Conservation (phyloP, 768 basidiomycete species). For the Tephrocybe sp. region DNA sequence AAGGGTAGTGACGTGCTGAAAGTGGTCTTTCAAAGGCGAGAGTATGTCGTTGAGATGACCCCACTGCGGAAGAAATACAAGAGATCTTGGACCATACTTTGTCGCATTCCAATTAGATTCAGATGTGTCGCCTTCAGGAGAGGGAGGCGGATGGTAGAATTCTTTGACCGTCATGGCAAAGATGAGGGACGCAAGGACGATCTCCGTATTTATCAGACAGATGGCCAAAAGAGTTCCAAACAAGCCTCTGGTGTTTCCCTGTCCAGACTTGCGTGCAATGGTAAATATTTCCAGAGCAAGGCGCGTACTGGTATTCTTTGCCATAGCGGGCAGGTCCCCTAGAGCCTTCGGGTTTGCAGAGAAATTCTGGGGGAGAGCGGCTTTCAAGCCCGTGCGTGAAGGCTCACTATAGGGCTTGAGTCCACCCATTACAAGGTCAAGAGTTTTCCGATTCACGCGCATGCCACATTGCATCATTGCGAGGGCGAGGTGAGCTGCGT, state of each 20-base stretch:
- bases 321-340: conserved; percentile 29
- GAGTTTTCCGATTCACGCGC: conserved; percentile 43
- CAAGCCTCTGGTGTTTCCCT: conserved; percentile 55
- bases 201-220: conserved; percentile 75
- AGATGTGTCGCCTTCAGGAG: conserved; percentile 23
- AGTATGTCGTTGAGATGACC: background rate
- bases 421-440: conserved; percentile 40
- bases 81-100: conserved; percentile 12
- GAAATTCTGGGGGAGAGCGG: conserved; percentile 9
- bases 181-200: conserved; percentile 70
- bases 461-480: conserved; percentile 55
- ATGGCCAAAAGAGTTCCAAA: conserved; percentile 59
- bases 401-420: conserved; percentile 19
- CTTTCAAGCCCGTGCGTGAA: conserved; percentile 11
- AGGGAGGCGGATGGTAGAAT: conserved; percentile 36
- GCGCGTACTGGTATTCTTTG: conserved; percentile 37
- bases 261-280: conserved; percentile 51
- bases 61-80: conserved; percentile 2
- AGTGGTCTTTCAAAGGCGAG: conserved; percentile 1
- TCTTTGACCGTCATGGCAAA: conserved; percentile 67
- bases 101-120: background rate
- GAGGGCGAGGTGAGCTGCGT: conserved; percentile 47
- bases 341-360: conserved; percentile 21
- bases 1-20: background rate
- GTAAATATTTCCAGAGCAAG: conserved; percentile 53